Conservation (phyloP, 1,284 basidiomycete species). For the Phellinidium pouzarii region DNA sequence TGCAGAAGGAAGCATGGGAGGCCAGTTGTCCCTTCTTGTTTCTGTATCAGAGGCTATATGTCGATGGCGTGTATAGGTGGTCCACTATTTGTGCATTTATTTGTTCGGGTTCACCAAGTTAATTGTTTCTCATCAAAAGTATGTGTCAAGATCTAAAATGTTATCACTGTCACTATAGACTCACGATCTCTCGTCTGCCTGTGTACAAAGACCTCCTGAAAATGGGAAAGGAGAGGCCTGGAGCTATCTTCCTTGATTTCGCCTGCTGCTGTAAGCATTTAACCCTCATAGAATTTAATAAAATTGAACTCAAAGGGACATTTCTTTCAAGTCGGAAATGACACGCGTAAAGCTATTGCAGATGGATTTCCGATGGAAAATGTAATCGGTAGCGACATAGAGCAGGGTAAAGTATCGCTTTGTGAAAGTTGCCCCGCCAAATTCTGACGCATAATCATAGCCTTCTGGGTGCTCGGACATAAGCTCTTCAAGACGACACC, state of each 20-base stretch:
- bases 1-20: conserved; percentile 16
- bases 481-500: conserved; percentile 22
- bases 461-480: conserved; percentile 24
- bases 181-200: conserved; percentile 23
- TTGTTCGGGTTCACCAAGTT: conserved; percentile 13
- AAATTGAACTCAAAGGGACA: conserved; percentile 13
- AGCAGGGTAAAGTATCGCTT: conserved; percentile 13
- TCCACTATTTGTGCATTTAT: conserved; percentile 18
- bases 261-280: conserved; percentile 28
- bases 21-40: conserved; percentile 4
- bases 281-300: conserved; percentile 21
- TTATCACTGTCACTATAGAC: conserved; percentile 1
- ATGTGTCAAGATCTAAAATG: not conserved
- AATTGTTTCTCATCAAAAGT: not conserved
- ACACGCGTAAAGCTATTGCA: conserved; percentile 21
- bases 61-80: conserved; percentile 10
- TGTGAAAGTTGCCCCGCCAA: not conserved
- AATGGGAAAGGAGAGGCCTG: conserved; percentile 24
- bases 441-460: conserved; percentile 3
- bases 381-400: conserved; percentile 22
- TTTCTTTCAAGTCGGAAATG: conserved; percentile 23
- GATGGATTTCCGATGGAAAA: conserved; percentile 24
- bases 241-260: conserved; percentile 27
- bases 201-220: conserved; percentile 24
- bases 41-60: not conserved